Evolutionary conservation across 371 early-diverging fungal species (phyloP).

Genomic region (Mycotypha africana): DNA sequence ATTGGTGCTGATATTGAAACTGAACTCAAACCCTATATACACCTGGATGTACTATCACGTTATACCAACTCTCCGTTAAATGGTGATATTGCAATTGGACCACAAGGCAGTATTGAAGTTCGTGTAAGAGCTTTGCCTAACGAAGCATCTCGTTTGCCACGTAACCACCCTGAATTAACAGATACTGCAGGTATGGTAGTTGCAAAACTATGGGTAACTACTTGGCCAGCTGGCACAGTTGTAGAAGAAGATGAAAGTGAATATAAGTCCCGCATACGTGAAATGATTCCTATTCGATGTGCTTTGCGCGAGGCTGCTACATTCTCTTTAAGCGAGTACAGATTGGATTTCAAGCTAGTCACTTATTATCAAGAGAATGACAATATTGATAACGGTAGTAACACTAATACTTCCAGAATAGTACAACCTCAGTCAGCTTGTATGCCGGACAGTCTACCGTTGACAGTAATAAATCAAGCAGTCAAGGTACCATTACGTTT

Average conservation of each 20-base stretch:
- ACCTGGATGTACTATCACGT: constrained; percentile 72
- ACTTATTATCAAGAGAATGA: constrained; percentile 47
- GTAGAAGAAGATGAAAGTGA: constrained; percentile 16
- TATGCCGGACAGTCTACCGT: constrained; percentile 31
- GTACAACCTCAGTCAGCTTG: constrained; percentile 22
- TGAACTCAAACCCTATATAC: constrained; percentile 56
- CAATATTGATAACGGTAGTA: constrained; percentile 12
- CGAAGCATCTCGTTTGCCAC: constrained; percentile 55
- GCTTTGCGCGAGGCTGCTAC: constrained; percentile 60
- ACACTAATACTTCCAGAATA: not conserved
- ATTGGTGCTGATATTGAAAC: constrained; percentile 60
- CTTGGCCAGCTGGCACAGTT: constrained; percentile 31
- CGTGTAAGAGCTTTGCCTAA: constrained; percentile 66
- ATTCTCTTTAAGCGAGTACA: constrained; percentile 59
- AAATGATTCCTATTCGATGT: constrained; percentile 68
- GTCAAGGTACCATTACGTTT: constrained; percentile 60
- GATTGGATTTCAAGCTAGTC: constrained; percentile 54
- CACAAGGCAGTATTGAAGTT: constrained; percentile 71
- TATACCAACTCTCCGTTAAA: constrained; percentile 80
- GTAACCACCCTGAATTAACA: constrained; percentile 47
- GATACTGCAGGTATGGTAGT: constrained; percentile 56
- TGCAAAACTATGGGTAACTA: constrained; percentile 58
- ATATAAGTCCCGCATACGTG: constrained; percentile 27
- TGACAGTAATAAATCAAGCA: constrained; percentile 66
- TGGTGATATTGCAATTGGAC: constrained; percentile 64